These are phyloP conservation scores for Chytriomyces confervae DNA, from an alignment of 192 early-diverging fungal species.

Conservation along the genomic window DNA sequence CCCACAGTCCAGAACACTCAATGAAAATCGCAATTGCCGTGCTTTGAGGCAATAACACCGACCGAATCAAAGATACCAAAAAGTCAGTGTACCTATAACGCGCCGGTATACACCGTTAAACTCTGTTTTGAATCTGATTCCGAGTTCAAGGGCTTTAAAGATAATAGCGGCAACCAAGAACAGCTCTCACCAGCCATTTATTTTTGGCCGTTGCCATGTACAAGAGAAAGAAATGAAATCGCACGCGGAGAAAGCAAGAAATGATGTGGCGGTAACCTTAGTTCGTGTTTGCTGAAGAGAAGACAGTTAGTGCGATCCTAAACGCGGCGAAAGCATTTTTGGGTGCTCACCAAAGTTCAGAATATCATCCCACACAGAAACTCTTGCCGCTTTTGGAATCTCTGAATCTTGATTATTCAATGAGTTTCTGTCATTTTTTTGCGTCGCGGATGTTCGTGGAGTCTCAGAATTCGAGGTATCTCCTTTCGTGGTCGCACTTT, in stretches of 20 bases:
- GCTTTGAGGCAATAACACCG: too few species aligned
- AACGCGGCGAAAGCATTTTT: background rate
- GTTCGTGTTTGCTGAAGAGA: too few species aligned
- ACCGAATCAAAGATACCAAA: too few species aligned
- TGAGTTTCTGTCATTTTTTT: background rate
- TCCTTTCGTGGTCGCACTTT: conserved; percentile 11
- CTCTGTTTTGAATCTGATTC: too few species aligned
- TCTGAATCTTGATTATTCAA: background rate
- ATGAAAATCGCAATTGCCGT: too few species aligned
- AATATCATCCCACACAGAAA: conserved; percentile 32
- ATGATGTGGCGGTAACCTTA: background rate
- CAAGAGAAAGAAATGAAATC: background rate
- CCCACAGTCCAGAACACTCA: too few species aligned
- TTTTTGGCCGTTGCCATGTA: background rate
- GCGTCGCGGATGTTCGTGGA: conserved; percentile 1
- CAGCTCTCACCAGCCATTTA: too few species aligned
- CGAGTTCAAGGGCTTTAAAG: too few species aligned
- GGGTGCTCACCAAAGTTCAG: conserved; percentile 16
- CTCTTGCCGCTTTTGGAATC: background rate
- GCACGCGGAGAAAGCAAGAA: too few species aligned
- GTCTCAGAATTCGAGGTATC: conserved; percentile 4
- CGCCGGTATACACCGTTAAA: too few species aligned
- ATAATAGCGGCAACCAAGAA: too few species aligned
- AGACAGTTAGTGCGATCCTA: background rate
- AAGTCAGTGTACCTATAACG: too few species aligned